Percentiles rank a stretch among this genome's conserved stretches.
phyloP scores from a whole-genome alignment of 2,329 filamentous ascomycete genomes.

The Drechslera avenae region DNA sequence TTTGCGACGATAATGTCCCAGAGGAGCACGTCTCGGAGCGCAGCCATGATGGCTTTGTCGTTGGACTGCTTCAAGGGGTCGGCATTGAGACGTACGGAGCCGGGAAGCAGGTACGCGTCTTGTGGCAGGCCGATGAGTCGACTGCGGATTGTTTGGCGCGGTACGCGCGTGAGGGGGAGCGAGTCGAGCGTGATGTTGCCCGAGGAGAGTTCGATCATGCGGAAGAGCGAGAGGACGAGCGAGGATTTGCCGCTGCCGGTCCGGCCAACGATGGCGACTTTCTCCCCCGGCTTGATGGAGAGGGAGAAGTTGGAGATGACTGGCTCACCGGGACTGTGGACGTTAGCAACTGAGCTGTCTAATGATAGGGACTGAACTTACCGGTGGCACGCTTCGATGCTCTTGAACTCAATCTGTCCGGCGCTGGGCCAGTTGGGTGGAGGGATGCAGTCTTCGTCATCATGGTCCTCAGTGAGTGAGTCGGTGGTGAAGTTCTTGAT shows the following conservation, averaged over 20 bases:
- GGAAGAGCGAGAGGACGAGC: constrained; percentile 55
- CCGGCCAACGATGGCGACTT: constrained; percentile 59
- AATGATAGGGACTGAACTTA: constrained; percentile 23
- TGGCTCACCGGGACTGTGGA: constrained; percentile 29
- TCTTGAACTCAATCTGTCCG: constrained; percentile 52
- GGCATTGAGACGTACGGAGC: constrained; percentile 56
- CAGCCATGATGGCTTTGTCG: constrained; percentile 50
- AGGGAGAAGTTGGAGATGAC: constrained; percentile 56
- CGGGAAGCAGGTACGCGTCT: constrained; percentile 58
- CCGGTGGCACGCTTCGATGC: constrained; percentile 54
- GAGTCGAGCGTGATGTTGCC: constrained; percentile 56
- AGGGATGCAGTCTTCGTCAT: constrained; percentile 54
- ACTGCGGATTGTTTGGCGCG: constrained; percentile 54
- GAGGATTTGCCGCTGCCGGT: constrained; percentile 62
- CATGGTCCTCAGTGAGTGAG: constrained; percentile 56
- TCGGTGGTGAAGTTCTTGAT: constrained; percentile 59
- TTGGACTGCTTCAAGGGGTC: constrained; percentile 50
- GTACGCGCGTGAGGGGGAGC: constrained; percentile 53
- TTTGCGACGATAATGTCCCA: constrained; percentile 48
- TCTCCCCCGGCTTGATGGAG: constrained; percentile 54
- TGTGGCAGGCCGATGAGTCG: constrained; percentile 57
- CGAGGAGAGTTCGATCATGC: constrained; percentile 53
- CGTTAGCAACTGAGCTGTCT: neutral
- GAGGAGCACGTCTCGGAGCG: constrained; percentile 55
- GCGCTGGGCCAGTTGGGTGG: constrained; percentile 52